phyloP scores from a whole-genome alignment of 768 basidiomycete genomes.

The Leccinum aurantiacum region DNA sequence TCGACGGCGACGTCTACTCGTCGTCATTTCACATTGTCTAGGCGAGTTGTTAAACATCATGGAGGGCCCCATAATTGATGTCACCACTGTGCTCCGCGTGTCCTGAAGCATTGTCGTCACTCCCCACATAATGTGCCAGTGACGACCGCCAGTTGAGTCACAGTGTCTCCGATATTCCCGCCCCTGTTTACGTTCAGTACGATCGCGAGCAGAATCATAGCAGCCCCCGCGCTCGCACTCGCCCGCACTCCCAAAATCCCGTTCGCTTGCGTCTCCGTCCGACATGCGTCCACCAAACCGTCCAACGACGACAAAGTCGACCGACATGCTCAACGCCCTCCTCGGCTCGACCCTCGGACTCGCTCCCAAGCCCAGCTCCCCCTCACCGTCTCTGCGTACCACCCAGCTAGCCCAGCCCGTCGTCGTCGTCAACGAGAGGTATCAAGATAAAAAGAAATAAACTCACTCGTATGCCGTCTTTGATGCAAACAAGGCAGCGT shows the following conservation, averaged over 20 bases:
- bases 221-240: conserved; percentile 3
- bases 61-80: no score
- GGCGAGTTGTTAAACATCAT: no score
- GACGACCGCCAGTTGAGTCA: no score
- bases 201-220: conserved; percentile 11
- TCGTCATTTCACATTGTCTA: no score
- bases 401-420: not conserved
- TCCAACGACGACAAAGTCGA: conserved; percentile 26
- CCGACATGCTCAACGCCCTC: conserved; percentile 25
- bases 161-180: no score
- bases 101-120: no score
- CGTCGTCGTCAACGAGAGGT: not conserved
- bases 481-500: no score
- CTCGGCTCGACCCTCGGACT: conserved; percentile 25
- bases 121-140: no score
- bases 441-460: no score
- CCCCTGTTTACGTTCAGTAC: not conserved
- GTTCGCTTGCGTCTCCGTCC: not conserved
- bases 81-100: no score
- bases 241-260: not conserved
- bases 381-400: not conserved
- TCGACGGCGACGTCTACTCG: no score
- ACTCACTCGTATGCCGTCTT: no score
- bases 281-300: conserved; percentile 17
- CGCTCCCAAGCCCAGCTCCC: conserved; percentile 5